Evolutionary conservation across 495 filamentous ascomycete species (phyloP).

Genomic region (Jackrogersella multiformis): DNA sequence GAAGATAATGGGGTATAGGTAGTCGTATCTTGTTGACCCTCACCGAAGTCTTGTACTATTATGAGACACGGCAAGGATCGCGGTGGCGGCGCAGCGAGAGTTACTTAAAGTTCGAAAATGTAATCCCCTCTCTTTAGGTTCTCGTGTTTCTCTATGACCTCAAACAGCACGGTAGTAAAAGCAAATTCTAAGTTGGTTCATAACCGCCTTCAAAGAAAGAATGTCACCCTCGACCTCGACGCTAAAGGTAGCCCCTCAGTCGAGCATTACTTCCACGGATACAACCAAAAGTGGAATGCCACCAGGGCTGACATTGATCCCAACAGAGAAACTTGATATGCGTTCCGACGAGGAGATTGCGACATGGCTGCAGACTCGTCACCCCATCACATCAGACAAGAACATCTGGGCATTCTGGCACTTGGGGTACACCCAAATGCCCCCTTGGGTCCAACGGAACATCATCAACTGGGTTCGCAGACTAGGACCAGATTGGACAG

Average conservation of each 20-base stretch:
- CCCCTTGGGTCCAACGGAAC: slow-evolving; percentile 51
- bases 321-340: slow-evolving; percentile 37
- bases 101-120: no score
- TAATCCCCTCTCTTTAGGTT: neutral
- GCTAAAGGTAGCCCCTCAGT: slow-evolving; percentile 11
- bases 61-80: no score
- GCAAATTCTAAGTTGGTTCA: neutral
- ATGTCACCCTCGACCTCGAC: slow-evolving; percentile 41
- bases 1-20: no score
- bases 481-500: slow-evolving; percentile 45
- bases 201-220: neutral
- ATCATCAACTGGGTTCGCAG: slow-evolving; percentile 49
- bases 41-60: no score
- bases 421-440: slow-evolving; percentile 45
- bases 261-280: slow-evolving; percentile 1
- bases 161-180: neutral
- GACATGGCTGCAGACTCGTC: slow-evolving; percentile 36
- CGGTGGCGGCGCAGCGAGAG: no score
- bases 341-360: slow-evolving; percentile 44
- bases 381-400: slow-evolving; percentile 52
- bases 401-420: slow-evolving; percentile 59
- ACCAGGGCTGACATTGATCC: slow-evolving; percentile 35
- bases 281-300: slow-evolving; percentile 24
- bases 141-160: neutral
- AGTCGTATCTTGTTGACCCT: no score